A percentile compares a stretch with the other conserved stretches of the same genome.
These are phyloP conservation scores for Plectosphaerella plurivora DNA, from an alignment of 2,329 filamentous ascomycete species.

Conservation along the genomic window DNA sequence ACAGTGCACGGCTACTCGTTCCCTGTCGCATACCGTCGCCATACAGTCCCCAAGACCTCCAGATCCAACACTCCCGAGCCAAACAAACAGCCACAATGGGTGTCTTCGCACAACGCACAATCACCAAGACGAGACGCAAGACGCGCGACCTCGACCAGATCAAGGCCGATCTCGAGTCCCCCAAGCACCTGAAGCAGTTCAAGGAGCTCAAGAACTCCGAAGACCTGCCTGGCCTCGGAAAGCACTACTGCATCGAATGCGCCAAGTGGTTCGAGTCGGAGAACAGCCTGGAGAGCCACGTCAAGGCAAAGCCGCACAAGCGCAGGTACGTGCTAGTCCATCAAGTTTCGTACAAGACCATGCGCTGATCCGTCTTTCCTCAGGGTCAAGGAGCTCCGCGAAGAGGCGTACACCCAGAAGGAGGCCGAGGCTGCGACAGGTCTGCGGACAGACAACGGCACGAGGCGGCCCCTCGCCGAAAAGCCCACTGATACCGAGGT, in stretches of 20 bases:
- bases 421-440: slow-evolving; percentile 79
- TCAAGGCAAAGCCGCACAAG: slow-evolving; percentile 89
- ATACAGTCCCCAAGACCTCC: background rate
- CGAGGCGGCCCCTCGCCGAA: slow-evolving; percentile 15
- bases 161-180: slow-evolving; percentile 72
- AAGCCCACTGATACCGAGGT: slow-evolving; percentile 27
- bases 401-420: slow-evolving; percentile 82
- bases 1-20: background rate
- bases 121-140: slow-evolving; percentile 70
- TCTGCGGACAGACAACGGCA: slow-evolving; percentile 62
- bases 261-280: slow-evolving; percentile 95
- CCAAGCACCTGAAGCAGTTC: slow-evolving; percentile 76
- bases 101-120: slow-evolving; percentile 59
- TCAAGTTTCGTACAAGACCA: background rate
- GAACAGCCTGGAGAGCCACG: slow-evolving; percentile 68
- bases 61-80: background rate
- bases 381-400: slow-evolving; percentile 76
- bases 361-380: slow-evolving; percentile 1
- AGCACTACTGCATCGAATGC: slow-evolving; percentile 86
- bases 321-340: slow-evolving; percentile 55
- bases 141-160: slow-evolving; percentile 89
- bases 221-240: slow-evolving; percentile 82
- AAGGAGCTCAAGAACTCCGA: slow-evolving; percentile 75
- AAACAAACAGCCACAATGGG: slow-evolving; percentile 52
- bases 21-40: background rate